Base-by-base conservation (phyloP, 2,329 filamentous ascomycete genomes). In the Ilyonectria sp. region DNA sequence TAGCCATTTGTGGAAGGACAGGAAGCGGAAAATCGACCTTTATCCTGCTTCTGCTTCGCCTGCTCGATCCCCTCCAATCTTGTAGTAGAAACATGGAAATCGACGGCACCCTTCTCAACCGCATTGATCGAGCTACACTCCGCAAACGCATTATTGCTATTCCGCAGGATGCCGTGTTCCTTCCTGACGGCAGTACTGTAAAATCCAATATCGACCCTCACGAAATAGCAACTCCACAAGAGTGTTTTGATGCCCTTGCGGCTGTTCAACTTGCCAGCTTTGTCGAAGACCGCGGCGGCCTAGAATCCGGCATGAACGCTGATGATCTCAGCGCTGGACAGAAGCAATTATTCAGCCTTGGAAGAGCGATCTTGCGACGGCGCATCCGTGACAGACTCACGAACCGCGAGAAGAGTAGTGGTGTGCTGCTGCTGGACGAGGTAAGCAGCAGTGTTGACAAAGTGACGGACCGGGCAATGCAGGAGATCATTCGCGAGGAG, bases 311-410 rank as follows among this genome's bases (percentile, higher is more conserved):
- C 2, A 83, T 91, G 69, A 81, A 82, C n/a, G 79, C 83, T 2
- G 82, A 86, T 7, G 80, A 82, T 57, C 80, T 90, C 6, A 86
- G 84, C 6, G 84, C 86, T 37, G 91, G 91, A 0, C 90, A 92
- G 76, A 85, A 85, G 50, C 90, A 92, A 72, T 82, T 92, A 0
- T 90, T 93, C 71, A 89, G 86, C 69, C 83, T 93, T 1, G 90
- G 87, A 0, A 79, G 90, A 0, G 90, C 89, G 0, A 82, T 92
- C 19, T 76, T 92, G 8, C 79, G 85, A 5, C 64, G 73, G 2
- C 58, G 73, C 1, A 69, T 75, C 1, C 69, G 74, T 2, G 71
- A 75, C 10, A 68, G 65, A n/a, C 63, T 68, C 1, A 40, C 33
- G 5, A 29, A 21, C 1, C 6, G 57, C 3, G 69, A 76, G 52